Conservation (phyloP, 345 rosid species). For the Ceriops tagal region DNA sequence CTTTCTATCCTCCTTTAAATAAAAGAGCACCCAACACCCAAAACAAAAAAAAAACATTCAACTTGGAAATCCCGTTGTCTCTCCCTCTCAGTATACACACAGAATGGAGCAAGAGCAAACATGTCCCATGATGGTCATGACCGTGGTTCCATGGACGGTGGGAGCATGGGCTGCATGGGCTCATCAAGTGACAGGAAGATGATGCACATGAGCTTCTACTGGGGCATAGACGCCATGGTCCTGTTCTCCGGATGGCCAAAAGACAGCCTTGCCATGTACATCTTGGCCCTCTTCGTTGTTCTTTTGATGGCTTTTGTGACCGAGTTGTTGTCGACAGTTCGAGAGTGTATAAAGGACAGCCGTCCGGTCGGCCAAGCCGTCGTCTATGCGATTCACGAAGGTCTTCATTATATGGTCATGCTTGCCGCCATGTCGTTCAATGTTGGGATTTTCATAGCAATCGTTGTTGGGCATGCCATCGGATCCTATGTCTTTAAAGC, state of each 20-base stretch:
- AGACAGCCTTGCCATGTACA: constrained; percentile 30
- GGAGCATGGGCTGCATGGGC: constrained; percentile 14
- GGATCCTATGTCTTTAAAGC: constrained; percentile 33
- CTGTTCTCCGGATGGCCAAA: constrained; percentile 44
- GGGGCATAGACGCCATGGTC: constrained; percentile 39
- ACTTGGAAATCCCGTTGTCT: not conserved
- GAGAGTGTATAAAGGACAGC: not conserved
- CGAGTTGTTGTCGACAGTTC: constrained; percentile 8
- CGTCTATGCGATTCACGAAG: constrained; percentile 29
- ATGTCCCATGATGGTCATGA: not conserved
- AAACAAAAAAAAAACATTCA: not conserved
- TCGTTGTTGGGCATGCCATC: constrained; percentile 35
- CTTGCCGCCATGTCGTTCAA: constrained; percentile 49
- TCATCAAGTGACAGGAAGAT: constrained; percentile 23
- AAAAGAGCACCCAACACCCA: not conserved
- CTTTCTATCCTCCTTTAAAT: not conserved
- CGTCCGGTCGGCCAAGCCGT: not conserved
- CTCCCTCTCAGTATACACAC: not conserved
- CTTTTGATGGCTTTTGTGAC: constrained; percentile 8
- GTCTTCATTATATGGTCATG: constrained; percentile 44
- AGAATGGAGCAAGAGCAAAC: too few relatives aligned
- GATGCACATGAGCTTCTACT: constrained; percentile 41
- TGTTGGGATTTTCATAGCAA: constrained; percentile 40
- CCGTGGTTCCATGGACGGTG: constrained; percentile 14
- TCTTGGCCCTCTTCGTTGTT: constrained; percentile 13